Evolutionary conservation across 2,329 filamentous ascomycete species (phyloP).

Genomic region (Venturiaceae sp.): DNA sequence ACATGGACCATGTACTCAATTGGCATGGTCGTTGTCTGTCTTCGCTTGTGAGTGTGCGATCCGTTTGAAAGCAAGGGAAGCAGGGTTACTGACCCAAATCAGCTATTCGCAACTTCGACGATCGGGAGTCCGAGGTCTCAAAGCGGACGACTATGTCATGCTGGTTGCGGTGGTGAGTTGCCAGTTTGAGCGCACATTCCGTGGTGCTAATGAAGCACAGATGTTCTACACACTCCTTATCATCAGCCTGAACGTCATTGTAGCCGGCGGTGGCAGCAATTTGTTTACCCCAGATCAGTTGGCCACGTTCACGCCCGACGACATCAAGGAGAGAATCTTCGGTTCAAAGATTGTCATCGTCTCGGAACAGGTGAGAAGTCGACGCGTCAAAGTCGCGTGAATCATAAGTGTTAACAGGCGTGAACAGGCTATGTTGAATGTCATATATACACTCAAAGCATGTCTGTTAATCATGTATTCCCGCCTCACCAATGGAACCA

Average conservation of each 20-base stretch:
- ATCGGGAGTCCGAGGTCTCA: constrained; percentile 8
- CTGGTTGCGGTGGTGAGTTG: constrained; percentile 6
- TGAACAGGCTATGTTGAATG: constrained; percentile 47
- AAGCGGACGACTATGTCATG: constrained; percentile 12
- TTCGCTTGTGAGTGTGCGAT: constrained; percentile 11
- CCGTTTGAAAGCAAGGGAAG: not conserved
- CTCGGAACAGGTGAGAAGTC: constrained; percentile 30
- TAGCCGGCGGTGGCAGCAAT: constrained; percentile 32
- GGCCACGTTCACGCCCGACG: constrained; percentile 22
- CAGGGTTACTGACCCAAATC: not conserved
- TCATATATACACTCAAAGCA: constrained; percentile 46
- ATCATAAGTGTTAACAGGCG: not conserved
- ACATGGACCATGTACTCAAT: constrained; percentile 13
- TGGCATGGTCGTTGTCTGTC: constrained; percentile 9
- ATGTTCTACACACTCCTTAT: constrained; percentile 30
- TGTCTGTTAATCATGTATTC: constrained; percentile 50
- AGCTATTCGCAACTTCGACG: constrained; percentile 11
- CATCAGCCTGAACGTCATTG: constrained; percentile 31
- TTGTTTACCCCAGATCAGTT: constrained; percentile 29
- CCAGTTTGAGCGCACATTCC: not conserved
- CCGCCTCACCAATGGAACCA: constrained; percentile 42
- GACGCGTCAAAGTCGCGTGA: not conserved
- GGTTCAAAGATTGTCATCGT: constrained; percentile 35
- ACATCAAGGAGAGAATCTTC: constrained; percentile 32
- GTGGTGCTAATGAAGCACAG: constrained; percentile 11